Percentiles rank a stretch among this genome's conserved stretches.
phyloP scores from a whole-genome alignment of 2,329 filamentous ascomycete genomes.

The Fusarium beomiforme region DNA sequence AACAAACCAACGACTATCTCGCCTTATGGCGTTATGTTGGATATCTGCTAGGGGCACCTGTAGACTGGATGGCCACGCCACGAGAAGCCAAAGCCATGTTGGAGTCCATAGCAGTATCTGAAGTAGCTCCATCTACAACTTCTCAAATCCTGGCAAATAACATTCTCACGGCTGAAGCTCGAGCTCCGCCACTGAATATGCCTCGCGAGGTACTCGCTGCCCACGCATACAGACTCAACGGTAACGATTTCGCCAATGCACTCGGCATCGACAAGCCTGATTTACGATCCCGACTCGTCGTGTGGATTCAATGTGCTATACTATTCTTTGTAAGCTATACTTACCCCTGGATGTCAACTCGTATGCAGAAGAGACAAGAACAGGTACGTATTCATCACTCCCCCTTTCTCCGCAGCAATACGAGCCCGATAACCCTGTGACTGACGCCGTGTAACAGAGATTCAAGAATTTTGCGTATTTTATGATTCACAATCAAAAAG shows the following conservation, averaged over 20 bases:
- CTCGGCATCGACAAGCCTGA: conserved; percentile 67
- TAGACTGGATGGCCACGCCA: conserved; percentile 66
- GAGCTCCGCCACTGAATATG: conserved; percentile 71
- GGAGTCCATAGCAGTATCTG: conserved; percentile 73
- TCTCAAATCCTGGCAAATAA: conserved; percentile 77
- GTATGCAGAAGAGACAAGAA: conserved; percentile 50
- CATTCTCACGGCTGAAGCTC: conserved; percentile 74
- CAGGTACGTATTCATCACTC: conserved; percentile 35
- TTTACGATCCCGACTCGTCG: conserved; percentile 67
- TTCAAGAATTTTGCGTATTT: conserved; percentile 53
- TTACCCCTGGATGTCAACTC: conserved; percentile 49
- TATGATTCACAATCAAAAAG: conserved; percentile 67
- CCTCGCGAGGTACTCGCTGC: conserved; percentile 75
- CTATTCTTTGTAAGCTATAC: conserved; percentile 66
- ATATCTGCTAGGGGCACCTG: conserved; percentile 75
- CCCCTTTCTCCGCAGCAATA: not conserved
- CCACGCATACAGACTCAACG: conserved; percentile 76
- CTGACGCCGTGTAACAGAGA: conserved; percentile 36
- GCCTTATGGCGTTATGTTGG: conserved; percentile 81
- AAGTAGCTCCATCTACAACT: conserved; percentile 72
- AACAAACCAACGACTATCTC: conserved; percentile 75
- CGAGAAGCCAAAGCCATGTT: conserved; percentile 68
- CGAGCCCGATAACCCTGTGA: not conserved
- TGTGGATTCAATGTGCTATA: conserved; percentile 73
- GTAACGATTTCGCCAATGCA: conserved; percentile 67